These are phyloP conservation scores for Funneliformis mosseae DNA, from an alignment of 192 early-diverging fungal genomes.

Conservation along the genomic window DNA sequence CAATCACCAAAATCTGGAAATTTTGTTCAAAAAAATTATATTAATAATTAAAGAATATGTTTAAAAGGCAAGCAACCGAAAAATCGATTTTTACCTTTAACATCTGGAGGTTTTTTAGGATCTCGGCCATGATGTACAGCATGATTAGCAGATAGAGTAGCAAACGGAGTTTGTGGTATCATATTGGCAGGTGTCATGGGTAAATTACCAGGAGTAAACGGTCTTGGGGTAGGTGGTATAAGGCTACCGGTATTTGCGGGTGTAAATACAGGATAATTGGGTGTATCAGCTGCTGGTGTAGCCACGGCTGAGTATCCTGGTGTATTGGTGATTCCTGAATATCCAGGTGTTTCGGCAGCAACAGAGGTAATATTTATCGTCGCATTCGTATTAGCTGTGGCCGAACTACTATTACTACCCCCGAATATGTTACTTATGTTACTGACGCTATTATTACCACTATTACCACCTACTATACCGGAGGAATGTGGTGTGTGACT, in stretches of 20 bases:
- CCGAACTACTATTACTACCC: neutral
- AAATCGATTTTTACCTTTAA: neutral
- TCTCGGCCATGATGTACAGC: slow-evolving; percentile 47
- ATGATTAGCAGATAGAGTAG: slow-evolving; percentile 46
- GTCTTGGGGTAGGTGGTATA: slow-evolving; percentile 37
- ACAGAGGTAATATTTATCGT: slow-evolving; percentile 33
- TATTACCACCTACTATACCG: slow-evolving; percentile 49
- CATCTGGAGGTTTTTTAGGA: neutral
- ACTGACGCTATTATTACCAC: slow-evolving; percentile 50
- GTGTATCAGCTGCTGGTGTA: slow-evolving; percentile 48
- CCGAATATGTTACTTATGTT: neutral
- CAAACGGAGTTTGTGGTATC: slow-evolving; percentile 44
- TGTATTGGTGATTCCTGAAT: no score
- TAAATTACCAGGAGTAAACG: slow-evolving; percentile 47
- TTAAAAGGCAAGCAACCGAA: neutral
- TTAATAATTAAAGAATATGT: neutral
- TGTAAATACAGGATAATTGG: slow-evolving; percentile 43
- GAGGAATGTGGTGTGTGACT: slow-evolving; percentile 55
- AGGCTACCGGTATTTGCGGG: slow-evolving; percentile 35
- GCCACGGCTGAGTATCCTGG: slow-evolving; percentile 41
- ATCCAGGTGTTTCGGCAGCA: slow-evolving; percentile 33
- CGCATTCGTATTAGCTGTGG: slow-evolving; percentile 8
- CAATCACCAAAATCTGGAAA: slow-evolving; percentile 43
- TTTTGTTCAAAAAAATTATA: neutral
- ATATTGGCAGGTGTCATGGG: slow-evolving; percentile 53